A percentile compares a stretch with the other conserved stretches of the same genome.
phyloP scores from a whole-genome alignment of 345 rosid species.

The Eucalyptus viminalis region DNA sequence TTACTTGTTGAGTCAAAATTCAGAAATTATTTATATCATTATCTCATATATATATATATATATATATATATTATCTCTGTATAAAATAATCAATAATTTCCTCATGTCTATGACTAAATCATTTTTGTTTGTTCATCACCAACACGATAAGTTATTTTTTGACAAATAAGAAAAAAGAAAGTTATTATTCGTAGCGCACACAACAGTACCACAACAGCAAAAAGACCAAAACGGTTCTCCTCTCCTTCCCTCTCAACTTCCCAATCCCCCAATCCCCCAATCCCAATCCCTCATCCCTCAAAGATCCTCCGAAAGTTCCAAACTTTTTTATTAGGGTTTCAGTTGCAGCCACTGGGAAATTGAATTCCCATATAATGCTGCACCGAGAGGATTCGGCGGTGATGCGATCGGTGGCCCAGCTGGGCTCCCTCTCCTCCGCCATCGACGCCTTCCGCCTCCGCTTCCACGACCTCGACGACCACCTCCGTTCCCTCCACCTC shows the following conservation, averaged over 20 bases:
- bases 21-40: fast-evolving
- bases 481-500: constrained; percentile 27
- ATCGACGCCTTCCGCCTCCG: constrained; percentile 24
- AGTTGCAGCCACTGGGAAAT: background rate
- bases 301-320: background rate
- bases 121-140: too few relatives aligned
- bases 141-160: too few relatives aligned
- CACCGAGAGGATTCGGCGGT: background rate
- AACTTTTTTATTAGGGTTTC: background rate
- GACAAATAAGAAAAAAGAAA: too few relatives aligned
- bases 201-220: background rate
- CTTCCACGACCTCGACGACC: constrained; percentile 37
- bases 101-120: too few relatives aligned
- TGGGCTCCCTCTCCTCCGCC: constrained; percentile 22
- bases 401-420: background rate
- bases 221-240: background rate
- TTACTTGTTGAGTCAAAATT: fast-evolving
- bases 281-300: too few relatives aligned
- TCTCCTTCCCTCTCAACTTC: too few relatives aligned
- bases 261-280: background rate
- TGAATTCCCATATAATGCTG: background rate
- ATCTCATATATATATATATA: too few relatives aligned
- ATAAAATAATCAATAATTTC: too few relatives aligned
- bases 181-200: too few relatives aligned
- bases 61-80: too few relatives aligned